A percentile compares a stretch with the other conserved stretches of the same genome.
phyloP scores from a whole-genome alignment of 495 filamentous ascomycete species.

The Podospora sp. region DNA sequence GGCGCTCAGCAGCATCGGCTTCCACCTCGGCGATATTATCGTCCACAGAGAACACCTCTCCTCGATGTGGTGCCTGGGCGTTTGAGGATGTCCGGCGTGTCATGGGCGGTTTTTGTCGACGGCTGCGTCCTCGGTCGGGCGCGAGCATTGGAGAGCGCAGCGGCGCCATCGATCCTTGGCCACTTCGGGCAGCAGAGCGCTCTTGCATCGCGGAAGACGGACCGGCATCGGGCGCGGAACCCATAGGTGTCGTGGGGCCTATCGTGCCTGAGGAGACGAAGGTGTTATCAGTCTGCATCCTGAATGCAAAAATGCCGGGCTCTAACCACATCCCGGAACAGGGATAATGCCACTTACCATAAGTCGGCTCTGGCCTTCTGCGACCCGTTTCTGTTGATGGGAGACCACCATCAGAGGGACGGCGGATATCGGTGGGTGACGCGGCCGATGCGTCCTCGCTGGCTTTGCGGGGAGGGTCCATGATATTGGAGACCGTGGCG shows the following conservation, averaged over 20 bases:
- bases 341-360: constrained; percentile 40
- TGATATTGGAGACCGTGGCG: constrained; percentile 48
- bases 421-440: constrained; percentile 36
- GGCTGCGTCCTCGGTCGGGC: constrained; percentile 57
- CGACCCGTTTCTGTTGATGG: constrained; percentile 54
- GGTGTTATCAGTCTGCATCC: neutral
- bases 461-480: constrained; percentile 32
- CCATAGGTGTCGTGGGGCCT: neutral
- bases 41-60: constrained; percentile 91
- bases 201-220: constrained; percentile 30
- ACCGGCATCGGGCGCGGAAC: constrained; percentile 28
- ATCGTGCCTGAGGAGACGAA: constrained; percentile 27
- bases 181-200: constrained; percentile 35
- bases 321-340: too few relatives aligned
- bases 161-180: constrained; percentile 21
- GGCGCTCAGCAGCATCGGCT: constrained; percentile 48
- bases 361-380: constrained; percentile 46
- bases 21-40: constrained; percentile 87
- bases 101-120: constrained; percentile 71
- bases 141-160: constrained; percentile 57
- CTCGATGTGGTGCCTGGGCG: constrained; percentile 70
- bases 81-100: constrained; percentile 74
- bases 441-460: neutral
- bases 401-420: constrained; percentile 42
- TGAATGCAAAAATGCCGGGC: too few relatives aligned